Evolutionary conservation across 75 land plant genomes (phyloP).

Genomic region (Selaginella moellendorffii): DNA sequence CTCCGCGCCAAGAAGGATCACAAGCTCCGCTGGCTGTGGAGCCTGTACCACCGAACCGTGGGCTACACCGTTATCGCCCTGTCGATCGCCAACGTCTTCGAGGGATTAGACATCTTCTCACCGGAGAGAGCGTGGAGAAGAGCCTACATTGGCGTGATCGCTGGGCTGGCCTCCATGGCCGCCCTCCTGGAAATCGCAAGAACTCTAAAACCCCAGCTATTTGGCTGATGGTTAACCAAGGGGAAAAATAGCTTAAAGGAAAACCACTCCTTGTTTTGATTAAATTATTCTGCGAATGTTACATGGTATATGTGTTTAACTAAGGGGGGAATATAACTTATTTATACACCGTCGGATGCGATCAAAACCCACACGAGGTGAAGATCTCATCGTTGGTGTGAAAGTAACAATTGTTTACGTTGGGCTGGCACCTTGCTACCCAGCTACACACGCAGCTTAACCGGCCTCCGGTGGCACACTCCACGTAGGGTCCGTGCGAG

Average conservation of each 20-base stretch:
- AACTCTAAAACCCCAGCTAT: too few species aligned
- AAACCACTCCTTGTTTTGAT: too few species aligned
- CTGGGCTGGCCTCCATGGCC: slow-evolving; percentile 35
- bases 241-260: too few species aligned
- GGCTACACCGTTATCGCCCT: slow-evolving; percentile 61
- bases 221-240: too few species aligned
- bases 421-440: not conserved
- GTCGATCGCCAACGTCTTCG: slow-evolving; percentile 64
- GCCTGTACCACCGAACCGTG: slow-evolving; percentile 78
- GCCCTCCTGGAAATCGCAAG: slow-evolving; percentile 53
- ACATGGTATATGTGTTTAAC: too few species aligned
- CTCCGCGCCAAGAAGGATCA: slow-evolving; percentile 56
- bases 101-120: slow-evolving; percentile 44
- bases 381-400: not conserved
- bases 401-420: not conserved
- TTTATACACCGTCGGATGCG: too few species aligned
- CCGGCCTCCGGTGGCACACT: not conserved
- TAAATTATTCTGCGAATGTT: too few species aligned
- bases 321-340: too few species aligned
- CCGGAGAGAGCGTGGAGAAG: slow-evolving; percentile 31
- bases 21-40: slow-evolving; percentile 69
- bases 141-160: slow-evolving; percentile 40
- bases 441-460: not conserved
- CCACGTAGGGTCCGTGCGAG: not conserved
- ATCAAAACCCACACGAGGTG: not conserved